Base-by-base conservation (phyloP, 768 basidiomycete genomes). In the Mycena haematopus region DNA sequence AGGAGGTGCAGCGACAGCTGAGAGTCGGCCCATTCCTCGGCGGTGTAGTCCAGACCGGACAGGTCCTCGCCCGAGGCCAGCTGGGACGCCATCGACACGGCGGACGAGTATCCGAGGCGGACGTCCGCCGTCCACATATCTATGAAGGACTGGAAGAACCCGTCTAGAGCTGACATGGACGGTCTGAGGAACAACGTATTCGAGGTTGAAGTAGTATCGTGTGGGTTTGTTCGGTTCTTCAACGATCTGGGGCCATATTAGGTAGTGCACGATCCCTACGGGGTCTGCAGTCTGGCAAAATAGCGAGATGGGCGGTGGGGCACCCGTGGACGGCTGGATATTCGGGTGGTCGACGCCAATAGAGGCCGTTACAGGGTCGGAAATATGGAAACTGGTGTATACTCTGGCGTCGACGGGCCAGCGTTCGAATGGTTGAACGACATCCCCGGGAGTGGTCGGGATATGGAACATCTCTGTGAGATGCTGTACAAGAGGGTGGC, bases 271-370 rank as follows among this genome's bases (percentile, higher is more conserved):
- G 33, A 81, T 61, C 1, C 75, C 77, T 2, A 64, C 65, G 4
- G 77, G 76, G 1, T 71, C 52, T 9, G 60, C 22, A 10, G 69
- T 74, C 35, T 74, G 74, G 53, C 76, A 65, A 66, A 69, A 82
- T 13, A 82, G 70, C 44, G 79, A 79, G 31, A 82, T 74, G 27
- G 80, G 80, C 1, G 76, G 74, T 17, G 77, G 75, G 29, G 76
- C 75, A 11, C 71, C 71, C 31, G 58, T 52, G 2, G 68, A 58
- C 24, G 71, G 67, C 31, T 61, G 70, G 21, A 72, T 65, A 25
- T 58, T 66, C 14, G 74, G 74, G 46, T 74, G 76, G 52, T 77
- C 72, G 35, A 58, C 59, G 38, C 71, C 73, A 27, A 65, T 71
- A 19, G 74, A 69, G 5, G 73, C 72, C 27, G 73, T 70, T 36